phyloP scores from a whole-genome alignment of 2,329 filamentous ascomycete species.

The Paradendryphiella salina region DNA sequence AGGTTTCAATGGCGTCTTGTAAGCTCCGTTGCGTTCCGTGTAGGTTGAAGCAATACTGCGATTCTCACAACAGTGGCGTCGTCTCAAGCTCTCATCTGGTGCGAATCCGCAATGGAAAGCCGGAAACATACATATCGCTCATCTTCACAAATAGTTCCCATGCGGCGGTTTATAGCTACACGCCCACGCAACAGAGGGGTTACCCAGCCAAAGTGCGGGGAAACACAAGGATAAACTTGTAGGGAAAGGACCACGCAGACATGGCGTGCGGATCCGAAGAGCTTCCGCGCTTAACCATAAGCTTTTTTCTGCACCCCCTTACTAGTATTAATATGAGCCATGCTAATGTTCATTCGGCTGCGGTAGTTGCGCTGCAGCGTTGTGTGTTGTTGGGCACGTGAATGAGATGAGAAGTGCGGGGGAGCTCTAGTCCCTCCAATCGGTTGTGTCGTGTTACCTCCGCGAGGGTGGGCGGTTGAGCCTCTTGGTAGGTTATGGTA shows the following conservation, averaged over 20 bases:
- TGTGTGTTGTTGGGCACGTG: no score
- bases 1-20: background rate
- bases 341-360: background rate
- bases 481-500: slow-evolving; percentile 9
- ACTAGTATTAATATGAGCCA: background rate
- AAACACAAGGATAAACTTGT: slow-evolving; percentile 30
- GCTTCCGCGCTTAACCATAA: slow-evolving; percentile 3
- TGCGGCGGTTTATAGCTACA: slow-evolving; percentile 35
- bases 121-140: background rate
- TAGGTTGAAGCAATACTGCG: background rate
- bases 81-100: background rate
- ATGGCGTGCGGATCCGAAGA: slow-evolving; percentile 33
- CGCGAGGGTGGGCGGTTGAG: slow-evolving; percentile 13
- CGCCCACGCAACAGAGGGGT: slow-evolving; percentile 11
- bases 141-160: slow-evolving; percentile 1
- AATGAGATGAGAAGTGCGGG: slow-evolving; percentile 14
- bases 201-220: slow-evolving; percentile 32
- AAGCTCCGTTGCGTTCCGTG: background rate
- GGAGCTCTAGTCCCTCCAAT: slow-evolving; percentile 24
- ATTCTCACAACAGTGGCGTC: background rate
- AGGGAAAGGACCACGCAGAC: slow-evolving; percentile 18
- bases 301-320: background rate
- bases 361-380: no score
- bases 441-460: slow-evolving; percentile 15
- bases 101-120: background rate